phyloP scores from a whole-genome alignment of 495 filamentous ascomycete genomes.

The Darksidea phi region DNA sequence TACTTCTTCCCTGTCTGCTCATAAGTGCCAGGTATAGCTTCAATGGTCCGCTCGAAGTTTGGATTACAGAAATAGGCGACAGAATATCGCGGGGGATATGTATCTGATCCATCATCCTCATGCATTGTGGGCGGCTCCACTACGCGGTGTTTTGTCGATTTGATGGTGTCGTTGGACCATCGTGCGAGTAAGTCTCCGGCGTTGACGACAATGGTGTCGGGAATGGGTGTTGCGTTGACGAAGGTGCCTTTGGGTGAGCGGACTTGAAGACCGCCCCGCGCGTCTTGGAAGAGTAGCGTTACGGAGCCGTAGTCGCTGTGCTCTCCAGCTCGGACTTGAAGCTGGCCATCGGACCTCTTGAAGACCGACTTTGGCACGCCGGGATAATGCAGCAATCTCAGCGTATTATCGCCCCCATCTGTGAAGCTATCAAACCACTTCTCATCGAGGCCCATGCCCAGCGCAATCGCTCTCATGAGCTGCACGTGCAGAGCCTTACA shows the following conservation, averaged over 20 bases:
- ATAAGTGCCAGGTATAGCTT: slow-evolving; percentile 85
- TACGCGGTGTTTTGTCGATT: slow-evolving; percentile 84
- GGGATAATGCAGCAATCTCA: slow-evolving; percentile 89
- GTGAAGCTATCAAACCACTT: slow-evolving; percentile 76
- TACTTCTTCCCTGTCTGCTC: slow-evolving; percentile 72
- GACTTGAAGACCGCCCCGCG: slow-evolving; percentile 79
- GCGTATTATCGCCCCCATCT: slow-evolving; percentile 74
- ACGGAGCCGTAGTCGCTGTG: slow-evolving; percentile 89
- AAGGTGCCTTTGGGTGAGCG: slow-evolving; percentile 72
- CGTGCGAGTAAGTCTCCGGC: slow-evolving; percentile 84
- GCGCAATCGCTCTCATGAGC: slow-evolving; percentile 84
- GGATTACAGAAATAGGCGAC: slow-evolving; percentile 89
- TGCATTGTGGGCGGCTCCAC: slow-evolving; percentile 67
- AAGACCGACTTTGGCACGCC: slow-evolving; percentile 67
- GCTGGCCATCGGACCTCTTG: slow-evolving; percentile 49
- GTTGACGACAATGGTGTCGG: slow-evolving; percentile 84
- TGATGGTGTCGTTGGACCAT: slow-evolving; percentile 90
- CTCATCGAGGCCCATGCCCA: slow-evolving; percentile 73
- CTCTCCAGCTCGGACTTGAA: slow-evolving; percentile 76
- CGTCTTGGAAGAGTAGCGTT: slow-evolving; percentile 88
- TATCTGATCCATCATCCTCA: slow-evolving; percentile 42
- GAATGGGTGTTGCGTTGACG: slow-evolving; percentile 79
- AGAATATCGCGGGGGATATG: slow-evolving; percentile 65
- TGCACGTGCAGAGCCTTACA: slow-evolving; percentile 74
- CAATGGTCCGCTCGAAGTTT: slow-evolving; percentile 73